Percentiles rank a stretch among this genome's conserved stretches.
phyloP scores from a whole-genome alignment of 2,329 filamentous ascomycete species.

The Clonostachys solani region DNA sequence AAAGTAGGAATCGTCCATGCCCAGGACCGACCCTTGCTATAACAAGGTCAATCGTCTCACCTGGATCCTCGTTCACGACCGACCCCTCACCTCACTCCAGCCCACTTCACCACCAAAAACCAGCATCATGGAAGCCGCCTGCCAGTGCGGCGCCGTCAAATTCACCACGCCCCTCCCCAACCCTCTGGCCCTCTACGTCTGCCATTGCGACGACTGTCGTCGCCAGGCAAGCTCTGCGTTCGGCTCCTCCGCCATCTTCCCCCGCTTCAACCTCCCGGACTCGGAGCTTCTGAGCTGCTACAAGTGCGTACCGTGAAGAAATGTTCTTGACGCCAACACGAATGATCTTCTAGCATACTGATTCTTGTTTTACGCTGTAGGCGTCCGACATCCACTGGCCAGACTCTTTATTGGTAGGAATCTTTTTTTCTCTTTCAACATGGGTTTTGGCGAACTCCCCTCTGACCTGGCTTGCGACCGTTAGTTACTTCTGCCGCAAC shows the following conservation, averaged over 20 bases:
- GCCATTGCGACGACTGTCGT: slow-evolving; percentile 65
- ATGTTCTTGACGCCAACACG: too few relatives aligned
- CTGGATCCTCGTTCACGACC: background rate
- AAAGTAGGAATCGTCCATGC: too few relatives aligned
- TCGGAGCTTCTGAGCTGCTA: slow-evolving; percentile 47
- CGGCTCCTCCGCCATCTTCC: slow-evolving; percentile 67
- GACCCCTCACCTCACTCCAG: background rate
- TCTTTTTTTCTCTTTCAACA: too few relatives aligned
- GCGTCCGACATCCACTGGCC: slow-evolving; percentile 51
- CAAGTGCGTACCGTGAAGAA: slow-evolving; percentile 31
- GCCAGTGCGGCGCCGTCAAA: slow-evolving; percentile 59
- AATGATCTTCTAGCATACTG: too few relatives aligned
- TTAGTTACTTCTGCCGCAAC: slow-evolving; percentile 59
- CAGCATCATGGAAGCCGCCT: slow-evolving; percentile 49
- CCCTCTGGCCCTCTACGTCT: slow-evolving; percentile 65
- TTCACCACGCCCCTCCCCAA: slow-evolving; percentile 58
- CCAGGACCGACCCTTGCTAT: too few relatives aligned
- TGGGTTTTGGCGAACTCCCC: too few relatives aligned
- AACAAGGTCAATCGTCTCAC: too few relatives aligned
- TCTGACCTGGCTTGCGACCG: too few relatives aligned
- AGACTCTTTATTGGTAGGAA: slow-evolving; percentile 52
- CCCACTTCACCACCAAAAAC: background rate
- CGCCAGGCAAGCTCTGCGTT: slow-evolving; percentile 63
- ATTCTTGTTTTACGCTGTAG: slow-evolving; percentile 21
- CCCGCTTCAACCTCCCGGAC: slow-evolving; percentile 54